phyloP scores from a whole-genome alignment of 129 eudicot genomes.

The Lactuca saligna region DNA sequence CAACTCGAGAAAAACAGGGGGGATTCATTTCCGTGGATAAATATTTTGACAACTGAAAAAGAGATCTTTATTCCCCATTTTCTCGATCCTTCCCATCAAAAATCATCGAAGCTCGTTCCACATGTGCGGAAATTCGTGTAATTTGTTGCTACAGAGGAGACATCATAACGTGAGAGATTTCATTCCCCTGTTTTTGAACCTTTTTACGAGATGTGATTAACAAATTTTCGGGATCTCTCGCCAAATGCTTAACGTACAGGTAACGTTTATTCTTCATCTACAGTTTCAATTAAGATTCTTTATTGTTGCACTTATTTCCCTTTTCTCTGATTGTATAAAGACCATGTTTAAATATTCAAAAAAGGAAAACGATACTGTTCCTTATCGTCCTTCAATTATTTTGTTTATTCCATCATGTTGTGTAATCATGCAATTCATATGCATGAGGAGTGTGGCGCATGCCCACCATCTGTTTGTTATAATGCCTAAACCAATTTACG shows the following conservation, averaged over 20 bases:
- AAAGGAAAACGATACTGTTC: neutral
- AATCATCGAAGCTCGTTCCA: slow-evolving; percentile 13
- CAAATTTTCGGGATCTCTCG: slow-evolving; percentile 8
- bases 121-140: slow-evolving; percentile 13
- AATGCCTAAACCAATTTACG: slow-evolving; percentile 16
- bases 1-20: neutral
- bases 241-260: slow-evolving; percentile 17
- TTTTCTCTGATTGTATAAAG: slow-evolving; percentile 7
- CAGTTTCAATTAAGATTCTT: slow-evolving; percentile 6
- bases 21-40: neutral
- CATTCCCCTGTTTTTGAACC: neutral
- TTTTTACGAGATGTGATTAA: neutral
- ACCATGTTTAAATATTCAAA: neutral
- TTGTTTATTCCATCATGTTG: slow-evolving; percentile 17
- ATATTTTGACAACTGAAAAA: slow-evolving; percentile 10
- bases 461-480: slow-evolving; percentile 14
- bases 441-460: slow-evolving; percentile 17
- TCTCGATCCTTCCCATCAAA: slow-evolving; percentile 1
- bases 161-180: slow-evolving; percentile 13
- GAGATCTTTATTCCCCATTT: slow-evolving; percentile 4
- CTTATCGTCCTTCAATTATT: slow-evolving; percentile 17
- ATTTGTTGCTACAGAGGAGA: slow-evolving; percentile 6
- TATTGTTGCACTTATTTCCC: neutral
- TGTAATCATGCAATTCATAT: slow-evolving; percentile 28
- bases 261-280: slow-evolving; percentile 8